Evolutionary conservation across 768 basidiomycete genomes (phyloP).

Genomic region (Suillus lakei): DNA sequence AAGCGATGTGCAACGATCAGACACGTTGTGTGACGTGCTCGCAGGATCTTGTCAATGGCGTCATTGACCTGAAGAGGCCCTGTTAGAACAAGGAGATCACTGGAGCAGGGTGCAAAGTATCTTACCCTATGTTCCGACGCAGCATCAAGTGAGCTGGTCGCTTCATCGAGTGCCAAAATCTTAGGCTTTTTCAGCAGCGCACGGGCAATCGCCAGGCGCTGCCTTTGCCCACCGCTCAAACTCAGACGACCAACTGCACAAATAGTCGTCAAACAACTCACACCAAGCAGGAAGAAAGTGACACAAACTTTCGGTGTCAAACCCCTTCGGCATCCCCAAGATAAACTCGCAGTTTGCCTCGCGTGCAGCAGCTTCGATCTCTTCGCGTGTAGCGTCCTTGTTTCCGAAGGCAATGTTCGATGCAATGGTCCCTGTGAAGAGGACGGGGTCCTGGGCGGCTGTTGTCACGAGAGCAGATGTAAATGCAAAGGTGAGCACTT

Average conservation of each 20-base stretch:
- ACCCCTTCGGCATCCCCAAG: conserved; percentile 92
- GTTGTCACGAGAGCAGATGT: background rate
- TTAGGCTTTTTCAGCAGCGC: conserved; percentile 89
- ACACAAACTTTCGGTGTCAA: conserved; percentile 85
- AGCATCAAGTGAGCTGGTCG: conserved; percentile 87
- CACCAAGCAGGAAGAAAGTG: conserved; percentile 6
- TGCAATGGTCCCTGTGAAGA: conserved; percentile 93
- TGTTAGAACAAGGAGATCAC: conserved; percentile 1
- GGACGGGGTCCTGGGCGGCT: conserved; percentile 65
- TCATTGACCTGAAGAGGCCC: conserved; percentile 68
- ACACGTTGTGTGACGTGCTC: conserved; percentile 81
- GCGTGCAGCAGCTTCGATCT: conserved; percentile 87
- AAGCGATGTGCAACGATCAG: conserved; percentile 89
- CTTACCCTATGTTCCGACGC: conserved; percentile 80
- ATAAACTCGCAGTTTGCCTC: conserved; percentile 97
- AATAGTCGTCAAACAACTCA: conserved; percentile 35
- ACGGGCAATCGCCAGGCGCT: conserved; percentile 82
- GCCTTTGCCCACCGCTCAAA: conserved; percentile 71
- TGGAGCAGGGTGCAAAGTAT: background rate
- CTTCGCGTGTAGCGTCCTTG: conserved; percentile 70
- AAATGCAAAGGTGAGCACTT: conserved; percentile 6
- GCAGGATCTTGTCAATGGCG: conserved; percentile 87
- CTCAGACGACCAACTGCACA: conserved; percentile 38
- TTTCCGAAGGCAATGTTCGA: conserved; percentile 94
- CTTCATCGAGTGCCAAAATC: conserved; percentile 89